Evolutionary conservation across 1,139 yeast genomes (phyloP), one percentile per base, ranked within the genome.

Genomic region (Eremothecium gossypii): DNA sequence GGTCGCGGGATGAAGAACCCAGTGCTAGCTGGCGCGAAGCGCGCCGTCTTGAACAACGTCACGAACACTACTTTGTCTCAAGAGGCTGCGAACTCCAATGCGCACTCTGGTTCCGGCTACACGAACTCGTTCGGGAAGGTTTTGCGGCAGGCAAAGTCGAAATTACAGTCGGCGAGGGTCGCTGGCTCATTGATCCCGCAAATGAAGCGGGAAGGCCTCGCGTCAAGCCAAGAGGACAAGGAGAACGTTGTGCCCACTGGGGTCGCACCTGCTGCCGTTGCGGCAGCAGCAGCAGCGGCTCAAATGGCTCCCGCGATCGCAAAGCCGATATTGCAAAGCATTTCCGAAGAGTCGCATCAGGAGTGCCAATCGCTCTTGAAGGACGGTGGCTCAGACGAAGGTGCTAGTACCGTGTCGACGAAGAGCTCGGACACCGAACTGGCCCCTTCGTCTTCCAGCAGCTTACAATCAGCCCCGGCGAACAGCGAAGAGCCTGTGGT

Each of bases 11-110:
- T 46, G 33, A 46, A 44, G 33, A 17, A 42, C 51, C 17, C 48
- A 56, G 39, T 56, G 49, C 39, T 58, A 51, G n/a, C 37, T 9
- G 29, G 13, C n/a, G 14, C 59, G 52, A 47, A 48, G 36, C 42
- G 63, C 36, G 43, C 60, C 31, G 64, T 60, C 23, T 47, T 60
- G 39, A 53, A 57, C 39, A 60, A 60, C 41, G 64, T 60, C 11
- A 60, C 64, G 20, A 58, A 60, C 42, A 58, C 62, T 11, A 51
- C 57, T 26, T 37, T 51, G 27, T 45, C 54, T 8, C 56, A 54
- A 37, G 57, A 54, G 23, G 54, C 52, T 27, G 20, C 39, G 11
- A 28, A 30, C n/a, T 29, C 41, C 4, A 32, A 42, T 30, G 39
- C 41, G 12, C 11, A 12, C 31, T 23, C 11, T 23, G 37, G 37